A percentile compares a stretch with the other conserved stretches of the same genome.
Evolutionary conservation across 2,329 filamentous ascomycete genomes (phyloP).

Genomic region (Pestalotiopsis sp.): DNA sequence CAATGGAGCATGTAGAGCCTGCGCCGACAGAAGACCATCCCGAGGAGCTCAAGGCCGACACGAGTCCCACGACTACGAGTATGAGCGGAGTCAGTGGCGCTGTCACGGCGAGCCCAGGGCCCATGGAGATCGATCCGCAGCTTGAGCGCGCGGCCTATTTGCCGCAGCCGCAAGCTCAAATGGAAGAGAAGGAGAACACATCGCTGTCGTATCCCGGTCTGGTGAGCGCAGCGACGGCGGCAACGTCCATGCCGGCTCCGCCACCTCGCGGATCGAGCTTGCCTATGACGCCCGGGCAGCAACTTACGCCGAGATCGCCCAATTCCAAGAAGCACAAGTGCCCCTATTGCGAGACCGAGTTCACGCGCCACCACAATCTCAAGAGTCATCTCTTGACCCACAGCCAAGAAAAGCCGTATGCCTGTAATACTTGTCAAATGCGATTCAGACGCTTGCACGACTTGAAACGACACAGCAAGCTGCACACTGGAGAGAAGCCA

Average conservation of each 20-base stretch:
- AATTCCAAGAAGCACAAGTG: constrained; percentile 90
- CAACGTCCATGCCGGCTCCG: constrained; percentile 41
- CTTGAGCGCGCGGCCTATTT: constrained; percentile 34
- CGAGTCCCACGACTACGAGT: constrained; percentile 42
- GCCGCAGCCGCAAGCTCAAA: constrained; percentile 43
- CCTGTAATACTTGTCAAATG: constrained; percentile 90
- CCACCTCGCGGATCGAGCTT: constrained; percentile 56
- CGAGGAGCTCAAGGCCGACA: constrained; percentile 35
- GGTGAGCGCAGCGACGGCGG: constrained; percentile 37
- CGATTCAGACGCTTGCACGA: constrained; percentile 92
- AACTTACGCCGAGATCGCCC: constrained; percentile 63
- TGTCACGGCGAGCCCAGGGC: constrained; percentile 50
- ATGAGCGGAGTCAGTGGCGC: constrained; percentile 38
- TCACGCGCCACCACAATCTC: constrained; percentile 94
- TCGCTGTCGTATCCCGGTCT: constrained; percentile 58
- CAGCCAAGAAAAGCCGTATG: constrained; percentile 96
- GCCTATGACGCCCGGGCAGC: constrained; percentile 50
- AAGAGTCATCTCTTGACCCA: constrained; percentile 97
- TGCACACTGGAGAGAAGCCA: constrained; percentile 94
- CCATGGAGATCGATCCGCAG: constrained; percentile 55
- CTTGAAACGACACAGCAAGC: constrained; percentile 91
- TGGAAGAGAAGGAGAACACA: constrained; percentile 51
- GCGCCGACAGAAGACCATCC: constrained; percentile 30
- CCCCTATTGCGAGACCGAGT: constrained; percentile 93
- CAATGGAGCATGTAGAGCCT: constrained; percentile 12